phyloP scores from a whole-genome alignment of 495 filamentous ascomycete genomes.

The Hypoxylon fragiforme region DNA sequence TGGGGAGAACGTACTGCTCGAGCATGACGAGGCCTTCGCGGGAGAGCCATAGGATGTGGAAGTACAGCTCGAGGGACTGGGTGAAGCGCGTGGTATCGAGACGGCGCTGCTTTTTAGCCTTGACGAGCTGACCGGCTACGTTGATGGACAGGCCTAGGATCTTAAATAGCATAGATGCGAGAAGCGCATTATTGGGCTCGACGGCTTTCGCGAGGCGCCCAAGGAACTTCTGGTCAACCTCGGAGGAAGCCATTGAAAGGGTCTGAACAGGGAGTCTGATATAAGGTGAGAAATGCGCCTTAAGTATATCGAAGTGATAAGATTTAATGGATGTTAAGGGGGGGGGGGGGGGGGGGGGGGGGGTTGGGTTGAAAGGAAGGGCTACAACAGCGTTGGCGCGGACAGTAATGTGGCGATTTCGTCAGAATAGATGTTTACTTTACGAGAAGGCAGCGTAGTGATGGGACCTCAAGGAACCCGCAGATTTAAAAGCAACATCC shows the following conservation, averaged over 20 bases:
- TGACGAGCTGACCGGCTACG: conserved; percentile 79
- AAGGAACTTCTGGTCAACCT: conserved; percentile 96
- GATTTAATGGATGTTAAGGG: background rate
- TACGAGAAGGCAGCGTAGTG: no score
- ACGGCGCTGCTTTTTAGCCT: conserved; percentile 80
- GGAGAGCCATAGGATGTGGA: conserved; percentile 94
- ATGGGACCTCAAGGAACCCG: no score
- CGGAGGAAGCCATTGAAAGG: conserved; percentile 81
- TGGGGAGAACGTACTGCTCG: conserved; percentile 82
- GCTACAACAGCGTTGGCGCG: background rate
- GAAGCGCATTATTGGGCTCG: conserved; percentile 68
- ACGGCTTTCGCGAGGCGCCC: conserved; percentile 80
- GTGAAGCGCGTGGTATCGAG: conserved; percentile 69
- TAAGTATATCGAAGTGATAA: background rate
- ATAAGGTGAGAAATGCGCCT: conserved; percentile 8
- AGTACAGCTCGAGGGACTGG: conserved; percentile 77
- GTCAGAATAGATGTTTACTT: no score
- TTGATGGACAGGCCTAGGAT: conserved; percentile 89
- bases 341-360: background rate
- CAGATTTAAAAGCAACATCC: no score
- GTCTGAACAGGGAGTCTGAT: conserved; percentile 5
- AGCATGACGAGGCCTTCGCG: conserved; percentile 87
- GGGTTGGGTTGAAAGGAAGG: background rate
- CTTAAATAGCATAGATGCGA: conserved; percentile 83
- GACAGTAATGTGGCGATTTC: no score